Percentiles rank a stretch among this genome's conserved stretches.
Evolutionary conservation across 1,284 basidiomycete genomes (phyloP).

Genomic region (Cystobasidiaceae sp.): DNA sequence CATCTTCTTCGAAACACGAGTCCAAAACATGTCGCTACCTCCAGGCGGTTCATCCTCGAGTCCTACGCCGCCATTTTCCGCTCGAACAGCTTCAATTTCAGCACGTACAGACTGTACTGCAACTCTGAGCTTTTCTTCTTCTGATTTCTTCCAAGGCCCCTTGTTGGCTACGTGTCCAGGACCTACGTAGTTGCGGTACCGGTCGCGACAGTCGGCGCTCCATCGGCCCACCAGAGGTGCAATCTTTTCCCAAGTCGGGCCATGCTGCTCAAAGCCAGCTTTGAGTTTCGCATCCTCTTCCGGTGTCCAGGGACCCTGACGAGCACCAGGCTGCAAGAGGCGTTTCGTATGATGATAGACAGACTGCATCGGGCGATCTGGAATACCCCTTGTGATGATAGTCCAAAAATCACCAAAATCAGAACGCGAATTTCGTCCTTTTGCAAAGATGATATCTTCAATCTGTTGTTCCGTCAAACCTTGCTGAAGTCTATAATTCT

Average conservation of each 20-base stretch:
- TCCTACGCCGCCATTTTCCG: background rate
- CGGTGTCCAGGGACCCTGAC: constrained; percentile 63
- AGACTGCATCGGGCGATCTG: constrained; percentile 67
- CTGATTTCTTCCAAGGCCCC: constrained; percentile 33
- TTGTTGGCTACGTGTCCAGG: constrained; percentile 53
- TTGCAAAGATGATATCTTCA: constrained; percentile 60
- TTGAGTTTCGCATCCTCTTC: constrained; percentile 63
- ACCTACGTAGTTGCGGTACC: constrained; percentile 63
- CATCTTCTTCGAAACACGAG: constrained; percentile 66
- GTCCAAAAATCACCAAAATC: constrained; percentile 60
- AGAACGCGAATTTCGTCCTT: constrained; percentile 57
- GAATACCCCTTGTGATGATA: constrained; percentile 63
- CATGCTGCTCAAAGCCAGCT: constrained; percentile 62
- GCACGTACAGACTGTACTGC: constrained; percentile 34
- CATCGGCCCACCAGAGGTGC: constrained; percentile 62
- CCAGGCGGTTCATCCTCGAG: constrained; percentile 47
- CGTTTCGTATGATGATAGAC: constrained; percentile 74
- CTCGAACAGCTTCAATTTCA: constrained; percentile 34
- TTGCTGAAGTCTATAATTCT: constrained; percentile 56
- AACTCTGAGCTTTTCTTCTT: constrained; percentile 36
- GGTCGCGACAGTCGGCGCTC: constrained; percentile 72
- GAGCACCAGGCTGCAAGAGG: constrained; percentile 60
- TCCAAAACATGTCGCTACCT: constrained; percentile 75
- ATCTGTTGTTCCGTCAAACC: constrained; percentile 56
- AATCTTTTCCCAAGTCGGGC: constrained; percentile 73